Evolutionary conservation across 345 rosid genomes (phyloP).

Genomic region (Hypericum perforatum): DNA sequence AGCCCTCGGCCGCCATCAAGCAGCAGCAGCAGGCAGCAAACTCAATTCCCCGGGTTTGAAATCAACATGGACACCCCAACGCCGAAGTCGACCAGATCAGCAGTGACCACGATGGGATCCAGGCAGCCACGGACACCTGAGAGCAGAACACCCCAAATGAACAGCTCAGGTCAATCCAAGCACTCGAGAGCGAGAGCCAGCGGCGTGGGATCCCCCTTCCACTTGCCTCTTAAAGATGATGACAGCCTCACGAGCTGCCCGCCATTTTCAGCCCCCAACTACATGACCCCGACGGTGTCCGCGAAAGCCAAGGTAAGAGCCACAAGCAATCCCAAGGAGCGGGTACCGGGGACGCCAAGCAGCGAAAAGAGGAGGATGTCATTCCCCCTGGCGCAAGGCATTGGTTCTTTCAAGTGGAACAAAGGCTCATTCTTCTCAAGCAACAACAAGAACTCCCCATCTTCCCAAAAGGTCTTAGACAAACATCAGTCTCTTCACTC

Average conservation of each 20-base stretch:
- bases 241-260: conserved; percentile 93
- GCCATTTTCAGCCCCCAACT: conserved; percentile 74
- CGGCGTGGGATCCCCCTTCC: conserved; percentile 42
- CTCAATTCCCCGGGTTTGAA: conserved; percentile 26
- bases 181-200: conserved; percentile 54
- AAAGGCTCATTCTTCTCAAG: conserved; percentile 53
- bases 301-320: conserved; percentile 75
- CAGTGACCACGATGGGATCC: conserved; percentile 26
- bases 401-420: conserved; percentile 72
- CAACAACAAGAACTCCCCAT: conserved; percentile 36
- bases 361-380: conserved; percentile 68
- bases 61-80: conserved; percentile 48
- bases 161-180: conserved; percentile 40
- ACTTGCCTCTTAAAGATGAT: conserved; percentile 61
- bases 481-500: conserved; percentile 9
- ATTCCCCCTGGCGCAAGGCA: conserved; percentile 58
- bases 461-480: conserved; percentile 16
- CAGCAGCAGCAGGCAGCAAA: conserved; percentile 30
- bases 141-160: conserved; percentile 23
- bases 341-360: conserved; percentile 47
- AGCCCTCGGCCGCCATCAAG: conserved; percentile 48
- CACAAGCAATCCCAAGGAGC: conserved; percentile 63
- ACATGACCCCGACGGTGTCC: conserved; percentile 78
- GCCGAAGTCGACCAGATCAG: conserved; percentile 67
- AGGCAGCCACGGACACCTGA: conserved; percentile 42